Evolutionary conservation across 2,329 filamentous ascomycete genomes (phyloP).

Genomic region (Tetracladium maxilliforme): DNA sequence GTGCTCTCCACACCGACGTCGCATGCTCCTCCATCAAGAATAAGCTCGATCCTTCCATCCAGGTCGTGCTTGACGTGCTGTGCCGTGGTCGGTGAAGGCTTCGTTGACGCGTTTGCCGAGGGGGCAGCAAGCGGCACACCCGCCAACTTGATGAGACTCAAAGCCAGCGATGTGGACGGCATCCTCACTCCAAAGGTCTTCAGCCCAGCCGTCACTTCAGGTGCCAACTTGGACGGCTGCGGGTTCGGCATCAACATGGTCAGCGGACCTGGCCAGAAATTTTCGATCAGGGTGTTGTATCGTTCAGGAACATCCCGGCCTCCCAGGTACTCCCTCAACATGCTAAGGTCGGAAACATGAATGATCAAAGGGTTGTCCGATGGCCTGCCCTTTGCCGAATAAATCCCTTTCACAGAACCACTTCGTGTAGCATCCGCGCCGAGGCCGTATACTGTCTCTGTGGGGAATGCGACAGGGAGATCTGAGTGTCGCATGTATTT

Average conservation of each 20-base stretch:
- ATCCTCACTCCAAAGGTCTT: constrained; percentile 80
- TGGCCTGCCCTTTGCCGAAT: constrained; percentile 75
- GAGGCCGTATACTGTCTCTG: constrained; percentile 92
- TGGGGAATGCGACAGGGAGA: constrained; percentile 84
- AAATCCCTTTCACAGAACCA: constrained; percentile 78
- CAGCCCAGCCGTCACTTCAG: constrained; percentile 83
- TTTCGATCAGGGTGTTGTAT: constrained; percentile 63
- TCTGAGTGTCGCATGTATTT: constrained; percentile 47
- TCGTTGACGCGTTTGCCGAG: constrained; percentile 87
- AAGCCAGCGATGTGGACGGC: constrained; percentile 71
- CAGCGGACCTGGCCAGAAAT: constrained; percentile 89
- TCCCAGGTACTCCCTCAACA: constrained; percentile 37
- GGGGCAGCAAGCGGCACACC: constrained; percentile 76
- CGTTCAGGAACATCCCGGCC: constrained; percentile 43
- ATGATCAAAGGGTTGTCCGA: constrained; percentile 93
- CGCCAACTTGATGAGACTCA: constrained; percentile 70
- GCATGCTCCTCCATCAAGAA: constrained; percentile 80
- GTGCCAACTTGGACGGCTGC: constrained; percentile 52
- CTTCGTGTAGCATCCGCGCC: constrained; percentile 91
- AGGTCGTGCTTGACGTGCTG: constrained; percentile 82
- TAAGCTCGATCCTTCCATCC: constrained; percentile 65
- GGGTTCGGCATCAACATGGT: constrained; percentile 81
- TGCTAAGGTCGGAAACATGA: constrained; percentile 69
- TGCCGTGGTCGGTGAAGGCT: constrained; percentile 81
- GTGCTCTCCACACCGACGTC: constrained; percentile 90